Percentiles rank a stretch among this genome's conserved stretches.
These are phyloP conservation scores for Cadophora luteo-olivacea DNA, from an alignment of 2,329 filamentous ascomycete genomes.

Conservation along the genomic window DNA sequence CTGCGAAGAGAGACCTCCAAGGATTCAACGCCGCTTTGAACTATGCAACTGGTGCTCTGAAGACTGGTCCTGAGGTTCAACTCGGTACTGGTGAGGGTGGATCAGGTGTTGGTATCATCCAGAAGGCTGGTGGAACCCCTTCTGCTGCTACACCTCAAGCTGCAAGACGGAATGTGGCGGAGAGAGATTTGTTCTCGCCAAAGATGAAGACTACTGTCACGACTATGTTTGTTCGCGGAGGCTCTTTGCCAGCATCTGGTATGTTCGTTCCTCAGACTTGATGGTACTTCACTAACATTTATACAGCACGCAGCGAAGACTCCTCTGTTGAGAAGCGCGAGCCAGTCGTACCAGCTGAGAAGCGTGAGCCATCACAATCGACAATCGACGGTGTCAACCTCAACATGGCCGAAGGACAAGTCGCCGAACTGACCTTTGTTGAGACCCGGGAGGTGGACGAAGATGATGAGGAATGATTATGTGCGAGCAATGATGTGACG, in stretches of 20 bases:
- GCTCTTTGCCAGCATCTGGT: slow-evolving; percentile 32
- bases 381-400: slow-evolving; percentile 41
- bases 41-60: slow-evolving; percentile 49
- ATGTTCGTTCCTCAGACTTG: slow-evolving; percentile 12
- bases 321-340: slow-evolving; percentile 26
- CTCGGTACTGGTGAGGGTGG: slow-evolving; percentile 50
- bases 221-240: slow-evolving; percentile 42
- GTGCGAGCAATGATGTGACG: slow-evolving; percentile 5
- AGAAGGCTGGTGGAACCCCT: slow-evolving; percentile 31
- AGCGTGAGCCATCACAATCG: slow-evolving; percentile 32
- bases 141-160: slow-evolving; percentile 3
- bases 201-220: slow-evolving; percentile 43
- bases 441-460: slow-evolving; percentile 39
- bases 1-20: slow-evolving; percentile 47
- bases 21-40: slow-evolving; percentile 51
- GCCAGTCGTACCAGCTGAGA: slow-evolving; percentile 20
- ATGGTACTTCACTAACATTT: not conserved
- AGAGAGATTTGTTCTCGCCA: slow-evolving; percentile 24
- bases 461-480: slow-evolving; percentile 25
- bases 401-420: slow-evolving; percentile 42
- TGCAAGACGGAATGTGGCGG: slow-evolving; percentile 17
- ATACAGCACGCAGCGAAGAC: slow-evolving; percentile 28
- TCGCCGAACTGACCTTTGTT: slow-evolving; percentile 42
- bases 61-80: slow-evolving; percentile 49
- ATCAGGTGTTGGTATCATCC: slow-evolving; percentile 50